Base-by-base conservation (phyloP, 2,329 filamentous ascomycete species). In the Fusarium cicatricum region DNA sequence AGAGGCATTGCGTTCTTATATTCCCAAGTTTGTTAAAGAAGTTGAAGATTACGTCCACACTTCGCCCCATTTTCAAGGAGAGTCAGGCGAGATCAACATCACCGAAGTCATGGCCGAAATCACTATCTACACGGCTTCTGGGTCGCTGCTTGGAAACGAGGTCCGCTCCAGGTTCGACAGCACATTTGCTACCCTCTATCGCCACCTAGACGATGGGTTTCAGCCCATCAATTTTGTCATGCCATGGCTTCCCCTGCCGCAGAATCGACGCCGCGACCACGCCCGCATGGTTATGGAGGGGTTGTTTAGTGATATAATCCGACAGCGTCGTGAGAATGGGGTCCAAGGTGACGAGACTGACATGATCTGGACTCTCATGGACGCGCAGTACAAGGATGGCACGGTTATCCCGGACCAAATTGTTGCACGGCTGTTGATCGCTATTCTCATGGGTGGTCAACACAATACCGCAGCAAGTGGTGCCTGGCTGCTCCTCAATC, bases 291-390 rank as follows among this genome's bases (percentile, higher is more conserved):
- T 89, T 54, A 89, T 97, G 81, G 85, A 91, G 40, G 83, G 90
- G 62, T 83, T 90, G 16, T 96, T 95, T 76, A 89, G 87, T 76
- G 86, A 91, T 33, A 91, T 93, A 44, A 92, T 96, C 70, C 79
- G 86, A 66, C 82, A 88, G 64, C 86, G 92, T 63, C 85, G 90
- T 28, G 79, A 78, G 14, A 70, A 72, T 45, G 76, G 76, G 21
- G 71, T 81, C 60, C 77, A 77, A n/a, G 78, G 85, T 43, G 77
- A 82, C 46, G 73, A 75, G 26, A 80, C 83, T 34, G 92, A 96
- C 75, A 95, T 96, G 82, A 91, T 96, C 72, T 92, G 89, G 86
- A 92, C 93, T 65, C 78, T 96, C 61, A 95, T 96, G 91, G 86
- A 86, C 63, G 91, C 88, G 59, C 82, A 80, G 15, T 96, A 96